These are phyloP conservation scores for Amanita pallidorosea DNA, from an alignment of 768 basidiomycete species.

Conservation along the genomic window DNA sequence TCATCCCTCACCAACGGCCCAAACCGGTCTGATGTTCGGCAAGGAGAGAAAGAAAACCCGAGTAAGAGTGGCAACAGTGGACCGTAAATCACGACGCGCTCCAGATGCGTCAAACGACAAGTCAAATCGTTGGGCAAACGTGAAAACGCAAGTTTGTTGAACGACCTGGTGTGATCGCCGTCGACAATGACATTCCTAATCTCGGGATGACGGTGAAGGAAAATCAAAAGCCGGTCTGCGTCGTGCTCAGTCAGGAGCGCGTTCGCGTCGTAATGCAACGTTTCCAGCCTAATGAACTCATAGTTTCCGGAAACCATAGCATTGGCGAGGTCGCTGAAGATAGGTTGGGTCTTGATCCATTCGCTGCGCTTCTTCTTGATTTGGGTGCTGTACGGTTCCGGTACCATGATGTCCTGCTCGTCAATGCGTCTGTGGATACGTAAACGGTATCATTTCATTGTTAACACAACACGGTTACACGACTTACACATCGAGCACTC, in stretches of 20 bases:
- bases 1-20: neutral
- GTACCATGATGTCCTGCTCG: neutral
- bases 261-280: neutral
- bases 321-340: neutral
- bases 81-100: neutral
- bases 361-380: neutral
- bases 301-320: neutral
- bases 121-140: neutral
- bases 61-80: constrained; percentile 2
- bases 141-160: neutral
- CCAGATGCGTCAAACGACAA: neutral
- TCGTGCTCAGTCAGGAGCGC: neutral
- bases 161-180: neutral
- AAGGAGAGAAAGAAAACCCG: constrained; percentile 1
- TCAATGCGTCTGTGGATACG: neutral
- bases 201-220: neutral
- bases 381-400: neutral
- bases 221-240: neutral
- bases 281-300: neutral
- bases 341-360: neutral
- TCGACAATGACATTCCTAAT: constrained; percentile 1
- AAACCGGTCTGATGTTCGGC: neutral
- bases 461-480: neutral
- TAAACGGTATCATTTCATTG: neutral
- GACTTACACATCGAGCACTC: neutral